Percentiles rank a stretch among this genome's conserved stretches.
phyloP scores from a whole-genome alignment of 257 asterid genomes.

The Solanum raphanifolium region DNA sequence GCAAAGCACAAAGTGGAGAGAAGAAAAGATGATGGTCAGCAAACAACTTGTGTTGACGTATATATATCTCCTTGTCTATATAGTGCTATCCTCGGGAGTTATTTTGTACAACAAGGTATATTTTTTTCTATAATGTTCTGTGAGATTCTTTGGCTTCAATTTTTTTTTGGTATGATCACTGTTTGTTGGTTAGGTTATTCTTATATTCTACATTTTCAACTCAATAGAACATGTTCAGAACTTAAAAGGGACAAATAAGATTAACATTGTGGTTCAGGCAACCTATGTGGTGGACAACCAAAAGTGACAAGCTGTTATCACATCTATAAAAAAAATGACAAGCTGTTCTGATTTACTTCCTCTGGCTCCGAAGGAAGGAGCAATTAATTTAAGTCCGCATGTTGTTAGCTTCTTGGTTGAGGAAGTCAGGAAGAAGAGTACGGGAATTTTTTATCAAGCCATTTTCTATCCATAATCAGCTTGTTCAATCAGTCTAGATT shows the following conservation, averaged over 20 bases:
- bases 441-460: background rate
- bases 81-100: conserved; percentile 82
- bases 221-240: background rate
- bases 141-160: background rate
- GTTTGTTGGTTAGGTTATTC: background rate
- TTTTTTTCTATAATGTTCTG: background rate
- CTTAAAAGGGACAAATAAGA: background rate
- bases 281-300: background rate
- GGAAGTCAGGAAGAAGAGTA: background rate
- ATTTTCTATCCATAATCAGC: background rate
- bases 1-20: background rate
- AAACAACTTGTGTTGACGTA: conserved; percentile 79
- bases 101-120: conserved; percentile 91
- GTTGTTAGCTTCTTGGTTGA: background rate
- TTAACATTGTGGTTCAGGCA: background rate
- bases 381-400: background rate
- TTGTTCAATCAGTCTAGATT: background rate
- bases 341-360: background rate
- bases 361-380: background rate
- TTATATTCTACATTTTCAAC: background rate
- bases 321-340: background rate
- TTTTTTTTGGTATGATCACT: background rate
- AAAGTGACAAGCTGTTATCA: background rate
- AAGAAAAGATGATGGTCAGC: conserved; percentile 44
- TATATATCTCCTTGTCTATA: conserved; percentile 65